Evolutionary conservation across 441 rosid genomes (phyloP), one percentile per base, ranked within the genome.

Genomic region (Populus hybrid): DNA sequence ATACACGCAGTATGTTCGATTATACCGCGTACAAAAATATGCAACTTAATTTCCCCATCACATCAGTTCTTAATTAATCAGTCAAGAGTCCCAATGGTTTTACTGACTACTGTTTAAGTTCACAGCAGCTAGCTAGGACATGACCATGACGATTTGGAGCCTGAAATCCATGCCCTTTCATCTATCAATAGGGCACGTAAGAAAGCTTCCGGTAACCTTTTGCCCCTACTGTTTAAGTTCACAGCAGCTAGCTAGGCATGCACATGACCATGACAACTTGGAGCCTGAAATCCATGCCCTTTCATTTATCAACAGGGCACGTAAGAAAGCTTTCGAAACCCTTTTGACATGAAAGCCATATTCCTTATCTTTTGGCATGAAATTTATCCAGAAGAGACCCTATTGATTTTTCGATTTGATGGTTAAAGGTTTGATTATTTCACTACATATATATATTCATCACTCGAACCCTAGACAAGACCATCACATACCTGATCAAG

Each of bases 361-460:
- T 59, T 59, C 64, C 24, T n/a, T n/a, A 1, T n/a, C 23, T 59
- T 0, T 2, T 8, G 64, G 11, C 24, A 59, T 59, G 61, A 26
- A 35, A 40, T n/a, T n/a, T 18, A 23, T 20, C 2, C 29, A 16
- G 21, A 9, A 36, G n/a, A 21, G 16, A 50, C 21, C 9, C 67
- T 38, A 31, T 42, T 36, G 35, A 42, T 71, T 61, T 68, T 23
- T 21, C 20, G 86, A 83, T 82, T 81, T 82, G 83, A 86, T 80
- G 86, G 81, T 83, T 77, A 29, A 77, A 23, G 66, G 79, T 59
- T 76, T 29, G 67, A 78, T 74, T 67, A 63, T 64, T 7, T 29
- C 31, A 29, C 31, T 29, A 29, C 31, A 11, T 75, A 38, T 78
- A 72, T 80, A 76, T 80, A 68, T 70, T 70, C 82, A 33, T 28